phyloP scores from a whole-genome alignment of 177 flowering plant genomes.

The Vitis hybrid region DNA sequence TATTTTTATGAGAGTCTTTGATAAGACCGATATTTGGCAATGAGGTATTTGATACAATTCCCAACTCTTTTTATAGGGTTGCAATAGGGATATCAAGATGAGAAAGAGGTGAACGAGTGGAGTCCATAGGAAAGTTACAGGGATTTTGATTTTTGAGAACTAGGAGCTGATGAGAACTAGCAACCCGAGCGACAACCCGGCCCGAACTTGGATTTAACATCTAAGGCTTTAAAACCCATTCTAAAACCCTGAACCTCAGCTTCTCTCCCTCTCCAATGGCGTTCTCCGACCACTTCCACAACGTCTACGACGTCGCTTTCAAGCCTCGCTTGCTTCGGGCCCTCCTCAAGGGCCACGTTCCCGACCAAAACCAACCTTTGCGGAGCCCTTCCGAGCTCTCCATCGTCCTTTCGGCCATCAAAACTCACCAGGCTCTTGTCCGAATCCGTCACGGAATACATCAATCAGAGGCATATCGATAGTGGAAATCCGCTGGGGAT shows the following conservation, averaged over 20 bases:
- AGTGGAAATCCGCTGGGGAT: conserved; percentile 66
- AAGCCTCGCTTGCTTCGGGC: conserved; percentile 63
- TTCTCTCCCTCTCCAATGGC: conserved; percentile 35
- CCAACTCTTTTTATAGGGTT: too few species aligned
- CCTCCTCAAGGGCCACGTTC: conserved; percentile 44
- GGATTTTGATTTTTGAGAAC: too few species aligned
- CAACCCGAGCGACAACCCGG: too few species aligned
- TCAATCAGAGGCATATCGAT: conserved; percentile 27
- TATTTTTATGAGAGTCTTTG: too few species aligned
- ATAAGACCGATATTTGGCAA: too few species aligned
- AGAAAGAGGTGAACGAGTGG: too few species aligned
- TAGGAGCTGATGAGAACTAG: too few species aligned
- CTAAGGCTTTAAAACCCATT: not conserved
- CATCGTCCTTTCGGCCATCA: conserved; percentile 39
- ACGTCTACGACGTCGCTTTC: conserved; percentile 51
- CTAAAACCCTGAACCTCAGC: not conserved
- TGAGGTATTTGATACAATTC: too few species aligned
- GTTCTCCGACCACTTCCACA: conserved; percentile 22
- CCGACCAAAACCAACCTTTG: conserved; percentile 54
- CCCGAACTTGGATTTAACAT: not conserved
- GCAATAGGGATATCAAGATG: too few species aligned
- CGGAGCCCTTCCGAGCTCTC: conserved; percentile 37
- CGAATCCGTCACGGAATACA: conserved; percentile 32
- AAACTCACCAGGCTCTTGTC: conserved; percentile 52
- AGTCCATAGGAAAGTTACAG: too few species aligned